phyloP scores from a whole-genome alignment of 2,329 filamentous ascomycete species.

The Aspergillus sp. region DNA sequence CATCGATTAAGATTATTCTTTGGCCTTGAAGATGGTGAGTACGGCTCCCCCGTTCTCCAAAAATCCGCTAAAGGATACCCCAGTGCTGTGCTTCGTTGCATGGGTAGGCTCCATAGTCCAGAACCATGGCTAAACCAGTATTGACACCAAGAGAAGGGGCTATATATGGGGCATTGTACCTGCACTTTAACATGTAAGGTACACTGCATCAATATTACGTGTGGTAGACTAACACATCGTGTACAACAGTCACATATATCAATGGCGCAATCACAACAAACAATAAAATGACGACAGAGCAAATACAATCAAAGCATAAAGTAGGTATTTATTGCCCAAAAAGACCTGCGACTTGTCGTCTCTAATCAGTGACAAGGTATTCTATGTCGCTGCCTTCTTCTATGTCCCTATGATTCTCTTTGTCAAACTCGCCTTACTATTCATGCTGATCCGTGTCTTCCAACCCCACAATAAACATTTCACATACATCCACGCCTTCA shows the following conservation, averaged over 20 bases:
- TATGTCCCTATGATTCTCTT: background rate
- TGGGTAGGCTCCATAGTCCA: background rate
- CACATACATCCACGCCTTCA: background rate
- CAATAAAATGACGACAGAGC: background rate
- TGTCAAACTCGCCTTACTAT: background rate
- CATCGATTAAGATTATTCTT: background rate
- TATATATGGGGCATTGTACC: background rate
- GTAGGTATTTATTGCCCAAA: background rate
- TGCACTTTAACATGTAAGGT: background rate
- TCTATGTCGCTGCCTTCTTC: background rate
- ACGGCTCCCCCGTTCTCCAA: background rate
- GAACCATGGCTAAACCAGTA: background rate
- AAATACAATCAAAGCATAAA: background rate
- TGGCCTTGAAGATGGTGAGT: background rate
- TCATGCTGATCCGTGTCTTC: background rate
- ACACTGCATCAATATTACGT: background rate
- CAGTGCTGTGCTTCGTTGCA: background rate
- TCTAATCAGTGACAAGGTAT: background rate
- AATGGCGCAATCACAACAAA: background rate
- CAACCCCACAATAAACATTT: background rate
- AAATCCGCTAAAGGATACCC: background rate
- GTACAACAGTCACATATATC: background rate
- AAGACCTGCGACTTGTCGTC: background rate
- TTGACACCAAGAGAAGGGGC: background rate
- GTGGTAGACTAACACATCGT: background rate